Evolutionary conservation across 2,329 filamentous ascomycete species (phyloP), one percentile per base, ranked within the genome.

Genomic region (Fusarium tanahbumbuense): DNA sequence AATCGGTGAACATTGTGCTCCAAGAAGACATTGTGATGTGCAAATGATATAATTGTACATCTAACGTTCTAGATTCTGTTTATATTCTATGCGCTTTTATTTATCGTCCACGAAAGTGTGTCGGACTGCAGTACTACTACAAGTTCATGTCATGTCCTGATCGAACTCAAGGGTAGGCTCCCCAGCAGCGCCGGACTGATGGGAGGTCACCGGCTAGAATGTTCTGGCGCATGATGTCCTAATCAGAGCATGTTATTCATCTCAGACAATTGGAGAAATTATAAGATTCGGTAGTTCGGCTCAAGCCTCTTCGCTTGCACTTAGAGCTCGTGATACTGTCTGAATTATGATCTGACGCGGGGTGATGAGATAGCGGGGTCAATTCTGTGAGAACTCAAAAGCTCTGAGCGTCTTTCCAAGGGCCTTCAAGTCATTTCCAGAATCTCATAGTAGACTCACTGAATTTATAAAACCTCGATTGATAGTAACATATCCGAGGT

Each of bases 1-100:
- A 61, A 53, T 42, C 45, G 8, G 8, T 8, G 18, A 27, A 20
- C 25, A 13, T n/a, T 20, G 18, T 16, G 9, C 11, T 37, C 12
- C 18, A 9, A 10, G 11, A 40, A 23, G 23, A 45, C 23, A 23
- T 5, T 30, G 45, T 62, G 30, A 45, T 54, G 25, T 6, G 41
- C 23, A 6, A 45, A 40, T 61, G 45, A 61, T 56, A 28, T 16
- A 42, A 60, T 42, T n/a, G 1, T 15, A 40, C 23, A 23, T 23
- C 23, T 23, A 23, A 23, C 23, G 23, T 23, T 23, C 23, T 23
- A 23, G 23, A 23, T 23, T 23, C 6, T 23, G 23, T 23, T 23
- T 23, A 23, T 23, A 23, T 23, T 22, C 22, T 22, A 22, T 22
- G 22, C 22, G 22, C 22, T 22, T 22, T 22, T 22, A 22, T 22